phyloP scores from a whole-genome alignment of 306 rosid genomes.

The Crataegus laevigata region DNA sequence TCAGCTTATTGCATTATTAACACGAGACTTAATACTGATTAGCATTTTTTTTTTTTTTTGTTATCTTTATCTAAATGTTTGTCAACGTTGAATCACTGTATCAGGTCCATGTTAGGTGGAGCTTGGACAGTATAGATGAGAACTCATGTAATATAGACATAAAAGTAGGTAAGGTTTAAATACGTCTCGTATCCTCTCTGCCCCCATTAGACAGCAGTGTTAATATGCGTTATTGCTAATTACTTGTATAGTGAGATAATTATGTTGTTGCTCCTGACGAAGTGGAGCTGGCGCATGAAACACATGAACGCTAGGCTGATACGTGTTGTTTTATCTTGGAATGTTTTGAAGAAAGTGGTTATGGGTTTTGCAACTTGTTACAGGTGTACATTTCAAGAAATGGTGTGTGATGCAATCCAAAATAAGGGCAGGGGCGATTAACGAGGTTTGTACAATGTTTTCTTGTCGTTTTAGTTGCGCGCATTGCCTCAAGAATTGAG shows the following conservation, averaged over 20 bases:
- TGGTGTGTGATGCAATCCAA: slow-evolving; percentile 97
- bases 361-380: slow-evolving; percentile 1
- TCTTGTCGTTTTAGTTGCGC: neutral
- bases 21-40: neutral
- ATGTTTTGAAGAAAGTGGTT: slow-evolving; percentile 12
- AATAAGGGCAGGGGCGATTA: slow-evolving; percentile 81
- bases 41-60: neutral
- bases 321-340: neutral
- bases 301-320: neutral
- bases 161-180: slow-evolving; percentile 70
- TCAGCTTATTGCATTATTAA: neutral
- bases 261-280: neutral
- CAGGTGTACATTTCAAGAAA: slow-evolving; percentile 98
- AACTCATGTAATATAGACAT: slow-evolving; percentile 66
- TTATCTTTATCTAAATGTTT: neutral
- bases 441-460: slow-evolving; percentile 58
- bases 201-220: neutral
- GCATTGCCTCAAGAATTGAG: neutral
- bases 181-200: neutral
- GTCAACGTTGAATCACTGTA: slow-evolving; percentile 18
- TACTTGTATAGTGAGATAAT: neutral
- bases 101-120: slow-evolving; percentile 91
- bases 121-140: slow-evolving; percentile 43
- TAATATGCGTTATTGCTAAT: neutral
- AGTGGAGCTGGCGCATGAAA: neutral